Percentiles rank a stretch among this genome's conserved stretches.
Evolutionary conservation across 2,329 filamentous ascomycete species (phyloP).

Genomic region (Diaporthe aspalathi): DNA sequence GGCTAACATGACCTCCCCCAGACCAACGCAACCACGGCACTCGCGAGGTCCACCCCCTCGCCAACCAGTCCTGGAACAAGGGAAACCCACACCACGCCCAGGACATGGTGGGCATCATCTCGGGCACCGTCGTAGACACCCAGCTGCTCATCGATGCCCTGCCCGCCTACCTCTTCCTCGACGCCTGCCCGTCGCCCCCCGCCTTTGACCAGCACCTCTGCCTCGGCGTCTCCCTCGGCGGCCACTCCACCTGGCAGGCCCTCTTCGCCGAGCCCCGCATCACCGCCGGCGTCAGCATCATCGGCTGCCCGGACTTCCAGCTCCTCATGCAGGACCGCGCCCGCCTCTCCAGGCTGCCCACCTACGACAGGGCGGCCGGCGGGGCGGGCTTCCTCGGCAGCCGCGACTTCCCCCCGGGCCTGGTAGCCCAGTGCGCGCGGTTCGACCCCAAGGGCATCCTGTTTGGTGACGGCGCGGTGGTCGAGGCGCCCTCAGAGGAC

Average conservation of each 20-base stretch:
- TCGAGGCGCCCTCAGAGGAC: slow-evolving; percentile 46
- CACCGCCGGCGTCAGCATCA: slow-evolving; percentile 80
- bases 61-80: slow-evolving; percentile 82
- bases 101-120: slow-evolving; percentile 88
- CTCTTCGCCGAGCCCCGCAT: slow-evolving; percentile 83
- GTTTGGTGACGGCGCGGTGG: slow-evolving; percentile 63
- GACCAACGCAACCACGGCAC: slow-evolving; percentile 95
- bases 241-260: slow-evolving; percentile 87
- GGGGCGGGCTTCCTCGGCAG: slow-evolving; percentile 79
- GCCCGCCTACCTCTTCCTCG: slow-evolving; percentile 77
- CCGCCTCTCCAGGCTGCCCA: slow-evolving; percentile 71
- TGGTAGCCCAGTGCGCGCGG: slow-evolving; percentile 71
- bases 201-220: slow-evolving; percentile 74
- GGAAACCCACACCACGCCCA: slow-evolving; percentile 86
- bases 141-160: slow-evolving; percentile 81
- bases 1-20: neutral
- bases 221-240: slow-evolving; percentile 86
- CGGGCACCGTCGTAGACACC: slow-evolving; percentile 80
- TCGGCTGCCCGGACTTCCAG: slow-evolving; percentile 91
- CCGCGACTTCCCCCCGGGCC: slow-evolving; percentile 76
- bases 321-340: slow-evolving; percentile 83
- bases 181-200: slow-evolving; percentile 49
- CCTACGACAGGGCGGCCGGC: slow-evolving; percentile 66
- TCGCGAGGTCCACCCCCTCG: slow-evolving; percentile 71
- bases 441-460: slow-evolving; percentile 83